Evolutionary conservation across 179 eudicot species (phyloP).

Genomic region (Nepenthes alata): DNA sequence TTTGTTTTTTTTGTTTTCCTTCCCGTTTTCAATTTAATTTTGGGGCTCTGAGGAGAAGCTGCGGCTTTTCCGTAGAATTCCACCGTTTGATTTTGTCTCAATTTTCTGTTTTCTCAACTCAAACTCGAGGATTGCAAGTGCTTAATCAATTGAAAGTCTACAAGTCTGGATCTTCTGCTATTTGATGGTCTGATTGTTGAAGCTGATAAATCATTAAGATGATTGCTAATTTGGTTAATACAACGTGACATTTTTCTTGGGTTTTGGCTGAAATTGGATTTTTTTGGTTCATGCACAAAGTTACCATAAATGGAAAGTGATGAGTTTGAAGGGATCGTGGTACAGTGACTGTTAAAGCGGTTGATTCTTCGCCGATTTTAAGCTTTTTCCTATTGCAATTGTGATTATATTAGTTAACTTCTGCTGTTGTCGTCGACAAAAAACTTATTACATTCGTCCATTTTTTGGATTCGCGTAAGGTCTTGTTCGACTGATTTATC

Average conservation of each 20-base stretch:
- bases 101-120: too few relatives aligned
- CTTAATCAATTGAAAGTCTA: too few relatives aligned
- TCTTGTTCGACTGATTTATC: neutral
- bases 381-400: neutral
- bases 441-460: neutral
- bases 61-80: too few relatives aligned
- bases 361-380: neutral
- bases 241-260: neutral
- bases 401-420: neutral
- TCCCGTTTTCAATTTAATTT: too few relatives aligned
- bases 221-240: too few relatives aligned
- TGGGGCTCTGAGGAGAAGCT: too few relatives aligned
- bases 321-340: neutral
- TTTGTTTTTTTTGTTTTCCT: too few relatives aligned
- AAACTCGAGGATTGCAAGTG: too few relatives aligned
- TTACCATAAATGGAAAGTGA: neutral
- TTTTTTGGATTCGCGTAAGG: neutral
- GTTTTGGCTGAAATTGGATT: neutral
- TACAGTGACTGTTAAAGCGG: neutral
- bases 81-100: too few relatives aligned
- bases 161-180: neutral
- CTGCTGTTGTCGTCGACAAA: too few relatives aligned
- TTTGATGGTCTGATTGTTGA: neutral
- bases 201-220: neutral
- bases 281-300: neutral